Conservation (phyloP, 2,329 filamentous ascomycete genomes). For the Eurotiales sp. region DNA sequence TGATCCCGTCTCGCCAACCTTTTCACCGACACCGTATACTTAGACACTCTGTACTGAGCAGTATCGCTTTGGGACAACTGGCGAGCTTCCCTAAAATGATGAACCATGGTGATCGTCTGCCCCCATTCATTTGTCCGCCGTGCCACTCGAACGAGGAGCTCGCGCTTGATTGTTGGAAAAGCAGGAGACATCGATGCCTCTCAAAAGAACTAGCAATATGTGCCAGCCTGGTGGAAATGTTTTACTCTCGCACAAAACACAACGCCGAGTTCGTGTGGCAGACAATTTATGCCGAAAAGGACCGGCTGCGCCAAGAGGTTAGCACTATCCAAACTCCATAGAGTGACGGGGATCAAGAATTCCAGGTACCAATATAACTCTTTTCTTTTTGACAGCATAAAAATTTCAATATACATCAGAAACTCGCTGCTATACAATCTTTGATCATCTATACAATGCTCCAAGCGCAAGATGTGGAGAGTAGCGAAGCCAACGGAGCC, state of each 20-base stretch:
- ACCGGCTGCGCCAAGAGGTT: conserved; percentile 9
- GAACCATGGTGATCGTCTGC: conserved; percentile 10
- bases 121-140: conserved; percentile 12
- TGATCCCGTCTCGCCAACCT: not conserved
- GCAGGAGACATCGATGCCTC: conserved; percentile 9
- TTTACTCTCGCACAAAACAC: conserved; percentile 5
- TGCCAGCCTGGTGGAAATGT: conserved; percentile 10
- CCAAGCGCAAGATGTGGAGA: conserved; percentile 8
- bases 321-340: not conserved
- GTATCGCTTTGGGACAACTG: conserved; percentile 8
- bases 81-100: conserved; percentile 11
- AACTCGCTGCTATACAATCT: conserved; percentile 11
- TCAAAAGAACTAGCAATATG: conserved; percentile 12
- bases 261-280: conserved; percentile 11
- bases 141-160: conserved; percentile 9
- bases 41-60: conserved; percentile 7
- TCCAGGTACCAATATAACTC: not conserved
- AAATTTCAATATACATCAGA: conserved; percentile 7
- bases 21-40: conserved; percentile 7
- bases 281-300: conserved; percentile 12
- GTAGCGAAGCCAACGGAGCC: conserved; percentile 6
- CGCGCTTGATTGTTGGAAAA: conserved; percentile 5
- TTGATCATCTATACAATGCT: conserved; percentile 10
- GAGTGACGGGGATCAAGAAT: no score
- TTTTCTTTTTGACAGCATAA: conserved; percentile 4